Conservation (phyloP, 306 rosid genomes). For the Malus sieversii region DNA sequence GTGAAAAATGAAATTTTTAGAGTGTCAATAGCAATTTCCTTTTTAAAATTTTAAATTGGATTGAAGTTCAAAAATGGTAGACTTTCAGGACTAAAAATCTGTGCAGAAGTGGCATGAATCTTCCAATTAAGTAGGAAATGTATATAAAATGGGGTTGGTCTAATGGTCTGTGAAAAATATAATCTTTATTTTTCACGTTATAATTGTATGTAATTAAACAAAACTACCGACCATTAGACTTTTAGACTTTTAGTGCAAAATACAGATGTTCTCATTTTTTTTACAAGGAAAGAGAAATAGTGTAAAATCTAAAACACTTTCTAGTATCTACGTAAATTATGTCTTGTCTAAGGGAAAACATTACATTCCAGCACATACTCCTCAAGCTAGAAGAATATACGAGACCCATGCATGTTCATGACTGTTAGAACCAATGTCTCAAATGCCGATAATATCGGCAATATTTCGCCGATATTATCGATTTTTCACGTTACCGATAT, state of each 20-base stretch:
- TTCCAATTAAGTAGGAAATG: not conserved
- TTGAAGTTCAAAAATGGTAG: not conserved
- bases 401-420: not conserved
- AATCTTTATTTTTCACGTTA: not conserved
- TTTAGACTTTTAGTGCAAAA: conserved; percentile 34
- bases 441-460: too few species aligned
- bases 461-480: too few species aligned
- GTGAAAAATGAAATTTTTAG: too few species aligned
- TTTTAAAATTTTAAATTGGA: not conserved
- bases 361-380: conserved; percentile 14
- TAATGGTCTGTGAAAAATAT: not conserved
- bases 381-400: not conserved
- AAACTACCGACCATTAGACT: not conserved
- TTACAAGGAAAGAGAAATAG: not conserved
- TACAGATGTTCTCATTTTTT: conserved; percentile 30
- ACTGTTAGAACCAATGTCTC: not conserved
- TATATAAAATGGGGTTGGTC: conserved; percentile 1
- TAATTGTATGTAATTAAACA: conserved; percentile 13
- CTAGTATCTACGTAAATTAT: conserved; percentile 25
- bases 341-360: conserved; percentile 14
- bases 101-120: conserved; percentile 1
- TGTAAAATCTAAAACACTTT: not conserved
- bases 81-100: conserved; percentile 7
- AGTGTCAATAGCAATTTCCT: too few species aligned
- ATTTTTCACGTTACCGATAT: too few species aligned